Evolutionary conservation across 2,329 filamentous ascomycete genomes (phyloP).

Genomic region (Fusarium pseudonygamai): DNA sequence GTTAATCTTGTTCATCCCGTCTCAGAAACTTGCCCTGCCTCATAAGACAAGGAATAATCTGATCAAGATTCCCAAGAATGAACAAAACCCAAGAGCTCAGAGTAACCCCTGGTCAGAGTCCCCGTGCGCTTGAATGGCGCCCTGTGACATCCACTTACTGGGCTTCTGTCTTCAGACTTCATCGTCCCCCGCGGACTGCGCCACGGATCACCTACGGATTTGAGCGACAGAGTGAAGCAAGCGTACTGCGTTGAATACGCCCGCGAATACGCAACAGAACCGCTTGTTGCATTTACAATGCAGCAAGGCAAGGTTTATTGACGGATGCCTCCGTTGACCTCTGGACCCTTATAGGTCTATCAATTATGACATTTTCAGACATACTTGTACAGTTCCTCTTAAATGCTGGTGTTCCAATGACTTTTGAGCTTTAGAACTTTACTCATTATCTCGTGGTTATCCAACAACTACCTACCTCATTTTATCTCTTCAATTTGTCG

Average conservation of each 20-base stretch:
- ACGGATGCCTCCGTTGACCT: constrained; percentile 6
- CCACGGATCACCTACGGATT: constrained; percentile 27
- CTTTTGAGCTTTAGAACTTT: neutral
- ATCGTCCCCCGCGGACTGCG: constrained; percentile 27
- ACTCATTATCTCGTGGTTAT: constrained; percentile 1
- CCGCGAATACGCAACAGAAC: constrained; percentile 14
- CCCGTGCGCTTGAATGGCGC: constrained; percentile 6
- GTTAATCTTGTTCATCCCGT: constrained; percentile 15
- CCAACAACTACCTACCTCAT: neutral
- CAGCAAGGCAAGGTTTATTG: neutral
- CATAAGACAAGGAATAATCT: neutral
- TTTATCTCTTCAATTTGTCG: neutral
- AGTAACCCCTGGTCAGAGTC: constrained; percentile 4
- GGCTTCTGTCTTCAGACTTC: neutral
- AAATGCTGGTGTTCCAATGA: neutral
- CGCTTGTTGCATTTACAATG: neutral
- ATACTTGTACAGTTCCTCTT: neutral
- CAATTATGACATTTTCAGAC: neutral
- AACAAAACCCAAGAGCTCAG: constrained; percentile 1
- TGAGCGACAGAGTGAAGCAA: constrained; percentile 20
- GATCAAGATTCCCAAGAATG: constrained; percentile 16
- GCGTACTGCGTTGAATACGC: constrained; percentile 15
- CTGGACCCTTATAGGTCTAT: constrained; percentile 3
- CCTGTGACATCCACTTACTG: constrained; percentile 33
- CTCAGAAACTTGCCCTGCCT: constrained; percentile 14